phyloP scores from a whole-genome alignment of 352 stramenopile species.

The Pythium diclinum region DNA sequence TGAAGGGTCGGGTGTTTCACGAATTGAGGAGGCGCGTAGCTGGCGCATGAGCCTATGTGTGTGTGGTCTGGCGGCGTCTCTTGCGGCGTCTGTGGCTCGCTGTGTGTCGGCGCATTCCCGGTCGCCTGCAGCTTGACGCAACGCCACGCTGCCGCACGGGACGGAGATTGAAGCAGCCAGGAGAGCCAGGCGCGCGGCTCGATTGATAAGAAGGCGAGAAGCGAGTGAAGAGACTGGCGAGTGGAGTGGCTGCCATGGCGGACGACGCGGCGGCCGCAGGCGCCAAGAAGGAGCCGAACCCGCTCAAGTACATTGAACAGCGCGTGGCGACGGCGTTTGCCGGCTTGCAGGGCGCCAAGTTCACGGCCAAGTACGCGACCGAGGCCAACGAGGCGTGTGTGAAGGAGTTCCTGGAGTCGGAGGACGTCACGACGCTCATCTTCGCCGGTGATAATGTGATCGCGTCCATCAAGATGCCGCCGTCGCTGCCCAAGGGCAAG shows the following conservation, averaged over 20 bases:
- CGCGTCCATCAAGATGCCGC: slow-evolving; percentile 85
- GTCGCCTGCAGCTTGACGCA: slow-evolving; percentile 8
- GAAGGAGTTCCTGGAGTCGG: slow-evolving; percentile 87
- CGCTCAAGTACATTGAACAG: slow-evolving; percentile 78
- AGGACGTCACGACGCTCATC: slow-evolving; percentile 85
- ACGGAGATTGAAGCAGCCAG: slow-evolving; percentile 2
- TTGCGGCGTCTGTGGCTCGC: neutral
- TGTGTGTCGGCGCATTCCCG: slow-evolving; percentile 1
- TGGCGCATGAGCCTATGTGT: neutral
- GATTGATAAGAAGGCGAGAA: neutral
- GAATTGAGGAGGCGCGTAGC: slow-evolving; percentile 6
- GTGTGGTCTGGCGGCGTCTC: neutral
- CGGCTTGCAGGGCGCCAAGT: slow-evolving; percentile 58
- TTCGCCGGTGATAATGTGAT: slow-evolving; percentile 89
- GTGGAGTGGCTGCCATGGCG: slow-evolving; percentile 34
- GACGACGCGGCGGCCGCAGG: slow-evolving; percentile 37
- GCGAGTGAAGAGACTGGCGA: neutral
- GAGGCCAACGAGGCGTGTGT: slow-evolving; percentile 81
- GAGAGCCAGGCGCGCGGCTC: slow-evolving; percentile 1
- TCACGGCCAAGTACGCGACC: slow-evolving; percentile 79
- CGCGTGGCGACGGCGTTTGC: slow-evolving; percentile 74
- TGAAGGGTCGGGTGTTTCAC: slow-evolving; percentile 26
- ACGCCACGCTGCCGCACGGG: slow-evolving; percentile 2
- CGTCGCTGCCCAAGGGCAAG: slow-evolving; percentile 83
- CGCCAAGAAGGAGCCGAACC: slow-evolving; percentile 69